Percentiles rank a stretch among this genome's conserved stretches.
Evolutionary conservation across 2,329 filamentous ascomycete genomes (phyloP).

Genomic region (Tolypocladium amazonense): DNA sequence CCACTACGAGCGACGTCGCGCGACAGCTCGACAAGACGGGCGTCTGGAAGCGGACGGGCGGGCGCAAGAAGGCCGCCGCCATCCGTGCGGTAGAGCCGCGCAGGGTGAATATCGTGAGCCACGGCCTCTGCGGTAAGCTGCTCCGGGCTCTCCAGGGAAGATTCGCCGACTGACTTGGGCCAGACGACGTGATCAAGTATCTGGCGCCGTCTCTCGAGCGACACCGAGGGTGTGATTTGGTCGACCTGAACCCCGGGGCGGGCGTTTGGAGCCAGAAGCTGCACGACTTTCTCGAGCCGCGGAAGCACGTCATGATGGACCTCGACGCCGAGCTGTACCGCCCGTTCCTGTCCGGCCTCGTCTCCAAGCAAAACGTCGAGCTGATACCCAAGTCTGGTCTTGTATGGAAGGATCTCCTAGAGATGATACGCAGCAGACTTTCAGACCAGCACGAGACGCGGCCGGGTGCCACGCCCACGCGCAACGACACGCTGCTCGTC

Average conservation of each 20-base stretch:
- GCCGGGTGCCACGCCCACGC: constrained; percentile 28
- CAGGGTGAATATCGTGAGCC: constrained; percentile 42
- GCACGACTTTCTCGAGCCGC: constrained; percentile 63
- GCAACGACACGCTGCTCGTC: constrained; percentile 66
- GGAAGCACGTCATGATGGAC: constrained; percentile 77
- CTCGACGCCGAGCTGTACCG: constrained; percentile 48
- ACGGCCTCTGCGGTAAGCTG: constrained; percentile 36
- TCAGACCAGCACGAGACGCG: constrained; percentile 40
- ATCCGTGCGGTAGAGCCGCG: constrained; percentile 13
- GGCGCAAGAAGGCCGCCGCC: constrained; percentile 5
- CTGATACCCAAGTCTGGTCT: constrained; percentile 47
- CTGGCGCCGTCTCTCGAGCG: constrained; percentile 57
- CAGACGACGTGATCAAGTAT: constrained; percentile 60
- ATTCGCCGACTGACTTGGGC: neutral
- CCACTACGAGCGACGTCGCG: constrained; percentile 9
- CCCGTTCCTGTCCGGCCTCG: constrained; percentile 49
- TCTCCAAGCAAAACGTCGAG: constrained; percentile 34
- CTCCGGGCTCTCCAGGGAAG: neutral
- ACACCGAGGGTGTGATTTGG: constrained; percentile 69
- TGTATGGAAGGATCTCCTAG: constrained; percentile 47
- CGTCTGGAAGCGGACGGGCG: constrained; percentile 12
- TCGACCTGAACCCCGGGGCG: constrained; percentile 76
- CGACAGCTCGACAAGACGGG: constrained; percentile 13
- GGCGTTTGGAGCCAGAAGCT: constrained; percentile 73
- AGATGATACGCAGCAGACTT: constrained; percentile 38